Evolutionary conservation across 1,139 yeast species (phyloP).

Genomic region (Yamadazyma jaroonii): DNA sequence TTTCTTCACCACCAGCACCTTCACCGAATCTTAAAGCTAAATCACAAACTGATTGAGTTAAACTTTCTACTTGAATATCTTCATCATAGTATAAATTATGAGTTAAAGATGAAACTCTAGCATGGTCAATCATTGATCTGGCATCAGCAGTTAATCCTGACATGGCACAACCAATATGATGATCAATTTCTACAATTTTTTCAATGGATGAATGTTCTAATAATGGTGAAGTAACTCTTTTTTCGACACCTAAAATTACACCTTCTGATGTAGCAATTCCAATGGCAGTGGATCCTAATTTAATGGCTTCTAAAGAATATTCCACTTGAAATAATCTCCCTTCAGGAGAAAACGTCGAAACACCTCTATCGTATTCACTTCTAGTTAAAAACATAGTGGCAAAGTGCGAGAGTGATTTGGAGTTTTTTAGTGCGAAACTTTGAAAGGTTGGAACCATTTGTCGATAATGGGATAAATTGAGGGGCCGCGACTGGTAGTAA

Average conservation of each 20-base stretch:
- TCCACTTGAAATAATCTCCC: slow-evolving; percentile 98
- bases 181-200: slow-evolving; percentile 91
- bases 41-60: slow-evolving; percentile 96
- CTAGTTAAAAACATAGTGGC: slow-evolving; percentile 85
- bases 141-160: slow-evolving; percentile 99
- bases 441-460: too few relatives aligned
- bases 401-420: background rate
- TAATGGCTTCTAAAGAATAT: slow-evolving; percentile 96
- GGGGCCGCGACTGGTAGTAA: too few relatives aligned
- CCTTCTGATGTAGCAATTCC: slow-evolving; percentile 98
- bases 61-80: slow-evolving; percentile 85
- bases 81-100: slow-evolving; percentile 92
- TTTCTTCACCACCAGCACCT: slow-evolving; percentile 96
- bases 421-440: background rate
- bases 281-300: slow-evolving; percentile 94
- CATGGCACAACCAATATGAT: slow-evolving; percentile 98
- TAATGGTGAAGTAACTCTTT: slow-evolving; percentile 89
- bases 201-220: slow-evolving; percentile 93
- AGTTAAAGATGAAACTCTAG: slow-evolving; percentile 86
- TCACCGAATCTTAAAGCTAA: slow-evolving; percentile 96
- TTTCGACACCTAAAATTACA: slow-evolving; percentile 93
- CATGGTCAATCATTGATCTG: slow-evolving; percentile 97
- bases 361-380: slow-evolving; percentile 99
- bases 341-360: slow-evolving; percentile 97
- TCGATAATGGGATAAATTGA: too few relatives aligned